Evolutionary conservation across 2,329 filamentous ascomycete genomes (phyloP), one percentile per base, ranked within the genome.

Genomic region (Pyrenophora teres): DNA sequence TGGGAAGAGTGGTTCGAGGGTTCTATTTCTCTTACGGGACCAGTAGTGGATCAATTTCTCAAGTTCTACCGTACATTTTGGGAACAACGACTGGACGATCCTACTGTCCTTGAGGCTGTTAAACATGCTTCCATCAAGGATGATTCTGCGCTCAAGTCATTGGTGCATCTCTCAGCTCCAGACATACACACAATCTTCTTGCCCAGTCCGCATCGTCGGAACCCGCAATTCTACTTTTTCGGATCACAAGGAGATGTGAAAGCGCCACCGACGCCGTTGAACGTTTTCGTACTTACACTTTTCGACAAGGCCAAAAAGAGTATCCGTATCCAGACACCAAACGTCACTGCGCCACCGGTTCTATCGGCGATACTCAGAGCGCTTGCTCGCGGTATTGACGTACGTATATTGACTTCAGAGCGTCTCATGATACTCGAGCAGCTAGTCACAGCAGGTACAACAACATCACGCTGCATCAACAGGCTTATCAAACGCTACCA

Each of bases 1-100:
- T 94, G 88, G 88, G 90, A 94, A 71, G 74, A 84, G n/a, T 95
- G 90, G 90, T 87, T 93, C 21, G 90, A 95, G 70, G 88, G 87
- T 0, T 90, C 87, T 49, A 76, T 93, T 3, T 83, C 85, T 47
- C 73, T 93, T 9, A 78, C 78, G 6, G 89, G 89, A 0, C 77
- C 80, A 0, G 78, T 87, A 0, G 83, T 91, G 0, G 62, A 70
- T 3, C 77, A 81, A n/a, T 81, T 94, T 33, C 59, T 88, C 36
- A 69, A 76, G 2, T 93, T 93, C 65, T 91, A 89, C 73, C 68
- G 77, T 7, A 69, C 75, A 1, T 87, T 90, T n/a, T 94, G 90
- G 90, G 81, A 77, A 8, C 73, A 64, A 16, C 48, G 47, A 35
- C 66, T 63, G 9, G 50, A 61, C 4, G 40, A 45, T 4, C 49